Evolutionary conservation across 257 asterid genomes (phyloP), one percentile per base, ranked within the genome.

Genomic region (Gentiana macrophylla): DNA sequence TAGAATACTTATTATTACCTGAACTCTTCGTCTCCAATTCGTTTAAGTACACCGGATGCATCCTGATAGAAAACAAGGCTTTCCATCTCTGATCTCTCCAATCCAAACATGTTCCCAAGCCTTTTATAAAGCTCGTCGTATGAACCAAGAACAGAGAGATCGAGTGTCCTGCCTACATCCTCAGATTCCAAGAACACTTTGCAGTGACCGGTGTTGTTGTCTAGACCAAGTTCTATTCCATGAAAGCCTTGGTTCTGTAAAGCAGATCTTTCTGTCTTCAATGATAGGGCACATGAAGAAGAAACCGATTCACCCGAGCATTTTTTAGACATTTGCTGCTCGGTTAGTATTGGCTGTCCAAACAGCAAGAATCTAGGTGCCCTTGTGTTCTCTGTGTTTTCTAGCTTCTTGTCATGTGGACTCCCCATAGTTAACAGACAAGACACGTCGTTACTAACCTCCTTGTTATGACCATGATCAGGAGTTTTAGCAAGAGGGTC

Each of bases 291-390:
- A 32, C 74, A 86, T 8, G 73, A 35, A 37, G 75, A 68, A 67
- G 78, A 64, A 62, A 44, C 55, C 59, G 61, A 59, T 36, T 70
- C 83, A 59, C 64, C 52, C 6, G 77, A 70, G 61, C 65, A 60
- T 35, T 74, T 79, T 43, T 38, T 71, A 61, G 75, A 79, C 84
- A 91, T 76, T 57, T 91, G 98, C 80, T 91, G 95, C 81, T 91
- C 96, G 1, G 98, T 91, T 62, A 87, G 96, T 68, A 91, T 91
- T 36, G 94, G 92, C 76, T 91, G 94, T 69, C 98, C 98, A 50
- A 91, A 91, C 61, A 91, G 93, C 37, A 87, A 52, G 50, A 91
- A 91, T 33, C 63, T 76, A 43, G 98, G 95, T 58, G 78, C 72
- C 67, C 71, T 75, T 32, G 54, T 52, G 45, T 66, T 68, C 9